A percentile compares a stretch with the other conserved stretches of the same genome.
phyloP scores from a whole-genome alignment of 108 stramenopile genomes.

The Craspedostauros australis region DNA sequence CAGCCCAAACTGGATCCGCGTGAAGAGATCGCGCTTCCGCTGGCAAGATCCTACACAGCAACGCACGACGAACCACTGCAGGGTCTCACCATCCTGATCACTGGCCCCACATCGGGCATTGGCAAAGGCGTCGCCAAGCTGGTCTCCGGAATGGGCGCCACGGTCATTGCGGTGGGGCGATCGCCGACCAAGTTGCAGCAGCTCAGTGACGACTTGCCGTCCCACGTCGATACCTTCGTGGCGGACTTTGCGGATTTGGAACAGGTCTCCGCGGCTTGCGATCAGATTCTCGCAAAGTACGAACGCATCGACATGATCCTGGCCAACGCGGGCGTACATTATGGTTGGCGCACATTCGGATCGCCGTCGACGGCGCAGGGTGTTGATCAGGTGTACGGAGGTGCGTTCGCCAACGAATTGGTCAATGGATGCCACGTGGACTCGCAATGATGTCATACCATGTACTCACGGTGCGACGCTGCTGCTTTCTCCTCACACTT shows the following conservation, averaged over 20 bases:
- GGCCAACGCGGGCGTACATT: constrained; percentile 39
- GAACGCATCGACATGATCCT: constrained; percentile 26
- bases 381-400: neutral
- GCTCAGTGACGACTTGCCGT: neutral
- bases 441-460: too few species aligned
- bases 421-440: too few species aligned
- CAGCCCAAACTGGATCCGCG: neutral
- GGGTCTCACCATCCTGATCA: constrained; percentile 16
- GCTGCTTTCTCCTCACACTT: too few species aligned
- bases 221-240: neutral
- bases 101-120: constrained; percentile 30
- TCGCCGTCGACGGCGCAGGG: neutral
- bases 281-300: constrained; percentile 15
- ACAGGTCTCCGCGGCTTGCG: constrained; percentile 24
- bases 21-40: neutral
- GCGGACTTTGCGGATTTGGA: constrained; percentile 20
- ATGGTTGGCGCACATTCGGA: neutral
- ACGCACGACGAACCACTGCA: constrained; percentile 1
- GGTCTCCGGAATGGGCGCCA: constrained; percentile 21
- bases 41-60: neutral
- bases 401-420: too few species aligned
- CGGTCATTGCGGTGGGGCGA: constrained; percentile 26
- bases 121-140: constrained; percentile 7
- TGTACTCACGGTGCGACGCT: too few species aligned
- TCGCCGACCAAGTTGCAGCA: constrained; percentile 2